A percentile compares a stretch with the other conserved stretches of the same genome.
Conservation (phyloP, 2,329 filamentous ascomycete species). For the Fusarium miscanthi region DNA sequence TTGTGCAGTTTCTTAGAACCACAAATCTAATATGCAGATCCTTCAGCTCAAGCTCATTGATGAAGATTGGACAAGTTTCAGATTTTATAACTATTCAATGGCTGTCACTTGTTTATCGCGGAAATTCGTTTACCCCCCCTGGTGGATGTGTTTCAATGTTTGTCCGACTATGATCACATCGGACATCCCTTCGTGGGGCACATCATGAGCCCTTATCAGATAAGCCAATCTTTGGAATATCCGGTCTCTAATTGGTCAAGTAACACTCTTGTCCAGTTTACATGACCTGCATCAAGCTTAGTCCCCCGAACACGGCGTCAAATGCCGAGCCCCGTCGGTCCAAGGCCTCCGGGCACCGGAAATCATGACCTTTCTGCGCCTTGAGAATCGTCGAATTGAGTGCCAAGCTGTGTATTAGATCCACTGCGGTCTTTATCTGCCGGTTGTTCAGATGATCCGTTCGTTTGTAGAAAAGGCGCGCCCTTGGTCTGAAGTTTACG, state of each 20-base stretch:
- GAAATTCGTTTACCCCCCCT: neutral
- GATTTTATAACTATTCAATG: too few relatives aligned
- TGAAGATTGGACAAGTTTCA: too few relatives aligned
- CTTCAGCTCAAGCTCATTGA: neutral
- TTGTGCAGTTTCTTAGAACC: neutral
- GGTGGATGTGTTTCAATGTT: neutral
- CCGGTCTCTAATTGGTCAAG: neutral
- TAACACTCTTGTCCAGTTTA: neutral
- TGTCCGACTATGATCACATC: neutral
- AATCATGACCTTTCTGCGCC: neutral
- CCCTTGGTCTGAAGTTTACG: neutral
- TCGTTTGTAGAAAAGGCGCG: neutral
- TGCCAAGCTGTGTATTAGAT: neutral
- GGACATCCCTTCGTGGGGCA: too few relatives aligned
- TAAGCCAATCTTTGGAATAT: neutral
- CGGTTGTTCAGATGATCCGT: neutral
- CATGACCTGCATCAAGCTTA: neutral
- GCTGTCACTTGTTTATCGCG: too few relatives aligned
- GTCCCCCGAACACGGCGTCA: neutral
- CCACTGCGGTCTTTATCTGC: neutral
- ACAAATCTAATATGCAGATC: neutral
- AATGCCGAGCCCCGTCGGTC: slow-evolving; percentile 1
- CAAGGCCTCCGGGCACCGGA: neutral
- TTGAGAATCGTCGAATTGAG: neutral
- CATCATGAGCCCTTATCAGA: neutral